A percentile compares a stretch with the other conserved stretches of the same genome.
Evolutionary conservation across 2,329 filamentous ascomycete genomes (phyloP).

Genomic region (Botrytis fragariae): DNA sequence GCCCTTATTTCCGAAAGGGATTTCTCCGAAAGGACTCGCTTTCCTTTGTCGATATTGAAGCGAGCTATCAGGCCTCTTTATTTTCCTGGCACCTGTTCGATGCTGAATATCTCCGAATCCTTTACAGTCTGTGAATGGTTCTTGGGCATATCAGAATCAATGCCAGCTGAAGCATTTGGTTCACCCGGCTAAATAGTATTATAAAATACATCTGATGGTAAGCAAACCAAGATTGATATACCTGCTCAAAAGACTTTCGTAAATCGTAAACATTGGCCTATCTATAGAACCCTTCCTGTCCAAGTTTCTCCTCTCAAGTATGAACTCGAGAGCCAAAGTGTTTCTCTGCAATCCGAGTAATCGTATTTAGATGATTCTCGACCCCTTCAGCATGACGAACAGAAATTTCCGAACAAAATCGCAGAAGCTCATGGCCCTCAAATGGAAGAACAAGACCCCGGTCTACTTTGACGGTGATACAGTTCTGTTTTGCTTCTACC

Average conservation of each 20-base stretch:
- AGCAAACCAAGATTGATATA: constrained; percentile 26
- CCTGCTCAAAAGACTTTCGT: constrained; percentile 34
- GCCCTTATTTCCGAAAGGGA: constrained; percentile 39
- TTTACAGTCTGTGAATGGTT: constrained; percentile 14
- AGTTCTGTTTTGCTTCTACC: constrained; percentile 25
- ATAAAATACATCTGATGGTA: background rate
- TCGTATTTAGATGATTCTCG: constrained; percentile 30
- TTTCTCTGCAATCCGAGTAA: constrained; percentile 25
- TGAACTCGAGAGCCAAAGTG: constrained; percentile 32
- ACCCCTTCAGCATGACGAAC: constrained; percentile 24
- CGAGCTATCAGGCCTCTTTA: constrained; percentile 43
- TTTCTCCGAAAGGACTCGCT: constrained; percentile 42
- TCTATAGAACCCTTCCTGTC: constrained; percentile 25
- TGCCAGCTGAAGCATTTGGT: constrained; percentile 11
- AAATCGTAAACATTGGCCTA: constrained; percentile 32
- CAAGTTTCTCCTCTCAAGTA: constrained; percentile 28
- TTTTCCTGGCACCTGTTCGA: constrained; percentile 36
- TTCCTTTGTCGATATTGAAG: constrained; percentile 41
- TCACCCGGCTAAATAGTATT: constrained; percentile 17
- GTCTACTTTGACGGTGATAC: constrained; percentile 35
- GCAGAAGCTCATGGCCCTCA: constrained; percentile 36
- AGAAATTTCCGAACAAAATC: constrained; percentile 36
- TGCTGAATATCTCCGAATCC: constrained; percentile 12
- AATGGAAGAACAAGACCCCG: constrained; percentile 35
- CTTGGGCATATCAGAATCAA: constrained; percentile 14